phyloP scores from a whole-genome alignment of 2,329 filamentous ascomycete species.

The Ceratocystis albifundus region DNA sequence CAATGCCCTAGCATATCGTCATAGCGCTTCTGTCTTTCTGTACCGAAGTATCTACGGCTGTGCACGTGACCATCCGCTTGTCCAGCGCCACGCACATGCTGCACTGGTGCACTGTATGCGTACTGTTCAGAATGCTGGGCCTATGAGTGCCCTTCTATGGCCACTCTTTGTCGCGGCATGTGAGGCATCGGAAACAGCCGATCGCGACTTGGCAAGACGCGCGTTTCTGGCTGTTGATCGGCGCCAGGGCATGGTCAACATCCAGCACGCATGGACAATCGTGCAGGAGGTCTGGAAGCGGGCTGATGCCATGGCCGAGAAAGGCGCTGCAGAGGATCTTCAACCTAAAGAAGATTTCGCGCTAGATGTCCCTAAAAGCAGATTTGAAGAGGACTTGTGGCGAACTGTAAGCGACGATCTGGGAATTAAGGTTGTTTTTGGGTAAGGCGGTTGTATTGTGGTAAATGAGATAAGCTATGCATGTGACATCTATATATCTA shows the following conservation, averaged over 20 bases:
- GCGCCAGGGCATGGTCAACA: conserved; percentile 55
- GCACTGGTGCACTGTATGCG: conserved; percentile 44
- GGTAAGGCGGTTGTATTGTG: conserved; percentile 30
- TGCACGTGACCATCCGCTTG: conserved; percentile 36
- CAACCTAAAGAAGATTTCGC: not conserved
- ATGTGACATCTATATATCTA: conserved; percentile 1
- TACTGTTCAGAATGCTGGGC: conserved; percentile 45
- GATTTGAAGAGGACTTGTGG: conserved; percentile 38
- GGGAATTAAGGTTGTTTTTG: conserved; percentile 50
- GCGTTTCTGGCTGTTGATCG: conserved; percentile 44
- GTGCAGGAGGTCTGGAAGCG: conserved; percentile 51
- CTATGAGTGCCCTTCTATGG: conserved; percentile 54
- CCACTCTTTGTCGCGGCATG: conserved; percentile 55
- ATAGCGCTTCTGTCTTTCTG: conserved; percentile 47
- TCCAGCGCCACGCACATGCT: conserved; percentile 43
- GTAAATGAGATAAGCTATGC: not conserved
- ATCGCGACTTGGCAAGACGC: conserved; percentile 41
- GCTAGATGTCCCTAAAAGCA: conserved; percentile 13
- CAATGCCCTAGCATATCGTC: conserved; percentile 49
- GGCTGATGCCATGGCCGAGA: conserved; percentile 33
- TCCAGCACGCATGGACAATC: conserved; percentile 48
- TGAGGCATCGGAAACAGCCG: conserved; percentile 41
- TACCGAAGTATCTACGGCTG: conserved; percentile 44
- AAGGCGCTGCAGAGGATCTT: not conserved
- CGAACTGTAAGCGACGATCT: conserved; percentile 46